Percentiles rank a stretch among this genome's conserved stretches.
Conservation (phyloP, 345 rosid genomes). For the Crucihimalaya himalaica region DNA sequence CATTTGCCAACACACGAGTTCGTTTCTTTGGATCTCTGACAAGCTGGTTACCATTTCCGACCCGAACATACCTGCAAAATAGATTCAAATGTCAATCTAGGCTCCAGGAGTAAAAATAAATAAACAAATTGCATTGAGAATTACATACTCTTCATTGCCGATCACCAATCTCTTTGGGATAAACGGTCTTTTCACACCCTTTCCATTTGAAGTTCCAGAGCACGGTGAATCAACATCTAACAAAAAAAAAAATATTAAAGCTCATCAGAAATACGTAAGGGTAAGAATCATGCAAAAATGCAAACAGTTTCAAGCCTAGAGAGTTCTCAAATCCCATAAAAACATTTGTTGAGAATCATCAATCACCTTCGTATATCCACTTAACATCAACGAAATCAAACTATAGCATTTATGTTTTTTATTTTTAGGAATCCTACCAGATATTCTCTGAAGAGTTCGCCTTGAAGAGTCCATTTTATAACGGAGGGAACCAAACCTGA, state of each 20-base stretch:
- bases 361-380: constrained; percentile 11
- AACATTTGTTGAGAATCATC: constrained; percentile 15
- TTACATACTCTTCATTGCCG: constrained; percentile 92
- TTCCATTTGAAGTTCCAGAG: constrained; percentile 47
- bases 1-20: constrained; percentile 86
- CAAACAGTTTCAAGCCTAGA: constrained; percentile 24
- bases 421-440: constrained; percentile 48
- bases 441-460: constrained; percentile 84
- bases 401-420: background rate
- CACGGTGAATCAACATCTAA: constrained; percentile 60
- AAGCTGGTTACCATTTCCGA: constrained; percentile 95
- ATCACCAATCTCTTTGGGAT: constrained; percentile 89
- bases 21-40: constrained; percentile 94
- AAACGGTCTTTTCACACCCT: constrained; percentile 58
- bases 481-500: constrained; percentile 77
- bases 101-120: constrained; percentile 13
- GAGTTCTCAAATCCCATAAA: constrained; percentile 13
- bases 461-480: constrained; percentile 94
- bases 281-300: constrained; percentile 1
- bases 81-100: constrained; percentile 4
- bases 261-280: constrained; percentile 7
- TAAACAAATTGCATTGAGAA: background rate
- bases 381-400: constrained; percentile 10
- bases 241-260: constrained; percentile 26
- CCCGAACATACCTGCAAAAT: constrained; percentile 82